A percentile compares a stretch with the other conserved stretches of the same genome.
Conservation (phyloP, 2,329 filamentous ascomycete genomes). For the Dissoconium aciculare region DNA sequence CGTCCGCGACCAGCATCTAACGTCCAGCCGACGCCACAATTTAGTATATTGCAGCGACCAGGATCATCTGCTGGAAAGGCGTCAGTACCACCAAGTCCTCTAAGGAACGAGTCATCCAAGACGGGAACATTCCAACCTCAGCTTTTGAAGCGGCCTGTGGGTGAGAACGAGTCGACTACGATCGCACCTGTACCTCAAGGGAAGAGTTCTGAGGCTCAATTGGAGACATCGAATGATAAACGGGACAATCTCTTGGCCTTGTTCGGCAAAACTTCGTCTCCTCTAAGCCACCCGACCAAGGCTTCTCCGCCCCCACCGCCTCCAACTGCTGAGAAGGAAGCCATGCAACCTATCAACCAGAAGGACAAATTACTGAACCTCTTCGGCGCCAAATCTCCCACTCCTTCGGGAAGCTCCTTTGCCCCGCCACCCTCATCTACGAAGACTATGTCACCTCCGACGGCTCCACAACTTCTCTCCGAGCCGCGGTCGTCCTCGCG, state of each 20-base stretch:
- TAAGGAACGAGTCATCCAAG: slow-evolving; percentile 13
- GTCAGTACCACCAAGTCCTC: slow-evolving; percentile 11
- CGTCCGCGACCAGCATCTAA: no score
- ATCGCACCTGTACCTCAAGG: slow-evolving; percentile 3
- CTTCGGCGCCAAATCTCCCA: slow-evolving; percentile 6
- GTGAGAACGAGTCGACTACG: slow-evolving; percentile 7
- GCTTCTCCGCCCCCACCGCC: slow-evolving; percentile 1
- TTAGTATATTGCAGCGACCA: slow-evolving; percentile 20
- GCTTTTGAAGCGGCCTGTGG: slow-evolving; percentile 17
- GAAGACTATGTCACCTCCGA: slow-evolving; percentile 14
- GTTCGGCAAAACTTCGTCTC: slow-evolving; percentile 12
- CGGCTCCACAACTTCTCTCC: slow-evolving; percentile 16
- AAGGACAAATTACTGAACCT: slow-evolving; percentile 8
- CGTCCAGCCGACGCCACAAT: slow-evolving; percentile 11
- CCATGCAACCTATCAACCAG: slow-evolving; percentile 3
- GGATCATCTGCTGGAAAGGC: slow-evolving; percentile 10
- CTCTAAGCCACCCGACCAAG: no score
- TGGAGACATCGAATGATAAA: slow-evolving; percentile 10
- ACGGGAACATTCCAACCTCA: slow-evolving; percentile 18
- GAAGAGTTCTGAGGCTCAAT: slow-evolving; percentile 2
- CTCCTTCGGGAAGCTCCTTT: no score
- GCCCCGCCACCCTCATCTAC: background rate
- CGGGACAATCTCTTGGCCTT: slow-evolving; percentile 18
- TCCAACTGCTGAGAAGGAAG: background rate
- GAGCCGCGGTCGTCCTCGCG: slow-evolving; percentile 9